Evolutionary conservation across 352 stramenopile genomes (phyloP).

Genomic region (Pythium utonaiense): DNA sequence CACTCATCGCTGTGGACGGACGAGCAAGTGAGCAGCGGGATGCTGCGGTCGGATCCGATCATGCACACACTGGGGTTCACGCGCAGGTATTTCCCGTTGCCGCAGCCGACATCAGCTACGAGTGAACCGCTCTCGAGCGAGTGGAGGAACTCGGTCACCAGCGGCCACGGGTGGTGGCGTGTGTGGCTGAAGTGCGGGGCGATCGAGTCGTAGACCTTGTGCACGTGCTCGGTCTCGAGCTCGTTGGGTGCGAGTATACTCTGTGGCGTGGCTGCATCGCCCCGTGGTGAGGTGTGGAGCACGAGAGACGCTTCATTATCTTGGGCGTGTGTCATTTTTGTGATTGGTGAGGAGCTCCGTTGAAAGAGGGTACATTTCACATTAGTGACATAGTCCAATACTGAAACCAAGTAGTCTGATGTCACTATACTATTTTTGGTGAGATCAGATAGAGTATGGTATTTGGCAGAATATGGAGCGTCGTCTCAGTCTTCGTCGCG

Average conservation of each 20-base stretch:
- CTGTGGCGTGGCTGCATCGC: not conserved
- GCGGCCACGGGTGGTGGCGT: slow-evolving; percentile 76
- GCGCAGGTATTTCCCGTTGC: slow-evolving; percentile 81
- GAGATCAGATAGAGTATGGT: not conserved
- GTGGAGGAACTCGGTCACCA: slow-evolving; percentile 61
- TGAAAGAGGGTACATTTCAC: not conserved
- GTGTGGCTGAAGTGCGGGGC: slow-evolving; percentile 82
- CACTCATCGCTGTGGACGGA: slow-evolving; percentile 33
- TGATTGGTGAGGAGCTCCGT: not conserved
- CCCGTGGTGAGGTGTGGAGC: not conserved
- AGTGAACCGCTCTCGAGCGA: slow-evolving; percentile 43
- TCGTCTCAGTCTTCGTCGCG: slow-evolving; percentile 7
- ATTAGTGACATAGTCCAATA: not conserved
- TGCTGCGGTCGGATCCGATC: slow-evolving; percentile 70
- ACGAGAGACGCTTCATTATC: not conserved
- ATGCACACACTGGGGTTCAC: slow-evolving; percentile 60
- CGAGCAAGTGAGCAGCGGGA: slow-evolving; percentile 63
- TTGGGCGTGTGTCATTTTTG: not conserved
- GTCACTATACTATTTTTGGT: not conserved
- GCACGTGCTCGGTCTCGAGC: slow-evolving; percentile 76
- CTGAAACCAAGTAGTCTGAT: not conserved
- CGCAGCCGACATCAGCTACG: slow-evolving; percentile 75
- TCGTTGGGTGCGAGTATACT: slow-evolving; percentile 38
- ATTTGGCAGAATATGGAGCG: not conserved
- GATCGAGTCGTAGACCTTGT: slow-evolving; percentile 85